Percentiles rank a stretch among this genome's conserved stretches.
These are phyloP conservation scores for Fonsecaea pugnacius DNA, from an alignment of 2,329 filamentous ascomycete species.

Conservation along the genomic window DNA sequence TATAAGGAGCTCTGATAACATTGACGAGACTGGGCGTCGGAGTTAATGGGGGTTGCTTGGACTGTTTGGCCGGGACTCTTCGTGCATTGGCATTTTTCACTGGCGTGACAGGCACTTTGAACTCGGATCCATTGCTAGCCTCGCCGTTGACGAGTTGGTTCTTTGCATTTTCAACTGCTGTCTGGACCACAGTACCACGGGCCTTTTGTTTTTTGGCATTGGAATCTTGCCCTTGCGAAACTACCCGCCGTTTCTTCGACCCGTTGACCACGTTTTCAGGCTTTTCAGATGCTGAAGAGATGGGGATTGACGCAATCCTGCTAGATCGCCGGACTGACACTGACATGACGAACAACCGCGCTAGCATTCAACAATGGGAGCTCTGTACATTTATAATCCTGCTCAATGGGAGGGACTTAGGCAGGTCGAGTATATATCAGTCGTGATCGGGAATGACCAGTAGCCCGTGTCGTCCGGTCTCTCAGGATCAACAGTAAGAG, in stretches of 20 bases:
- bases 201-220: conserved; percentile 32
- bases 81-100: conserved; percentile 37
- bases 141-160: conserved; percentile 17
- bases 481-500: neutral
- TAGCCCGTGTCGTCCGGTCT: neutral
- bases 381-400: neutral
- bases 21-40: conserved; percentile 57
- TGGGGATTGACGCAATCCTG: conserved; percentile 22
- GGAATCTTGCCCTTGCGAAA: conserved; percentile 17
- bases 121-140: conserved; percentile 20
- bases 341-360: conserved; percentile 25
- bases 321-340: conserved; percentile 35
- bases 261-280: neutral
- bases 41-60: conserved; percentile 48
- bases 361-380: conserved; percentile 27
- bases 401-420: neutral
- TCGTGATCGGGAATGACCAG: neutral
- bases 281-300: neutral
- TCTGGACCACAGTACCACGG: neutral
- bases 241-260: conserved; percentile 35
- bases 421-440: neutral
- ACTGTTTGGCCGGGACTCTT: conserved; percentile 36
- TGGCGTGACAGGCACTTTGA: conserved; percentile 41
- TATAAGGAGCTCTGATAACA: conserved; percentile 52
- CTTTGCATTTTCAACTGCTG: conserved; percentile 2